Evolutionary conservation across 164 flowering plant species (phyloP).

Genomic region (Kalanchoe fedtschenkoi): DNA sequence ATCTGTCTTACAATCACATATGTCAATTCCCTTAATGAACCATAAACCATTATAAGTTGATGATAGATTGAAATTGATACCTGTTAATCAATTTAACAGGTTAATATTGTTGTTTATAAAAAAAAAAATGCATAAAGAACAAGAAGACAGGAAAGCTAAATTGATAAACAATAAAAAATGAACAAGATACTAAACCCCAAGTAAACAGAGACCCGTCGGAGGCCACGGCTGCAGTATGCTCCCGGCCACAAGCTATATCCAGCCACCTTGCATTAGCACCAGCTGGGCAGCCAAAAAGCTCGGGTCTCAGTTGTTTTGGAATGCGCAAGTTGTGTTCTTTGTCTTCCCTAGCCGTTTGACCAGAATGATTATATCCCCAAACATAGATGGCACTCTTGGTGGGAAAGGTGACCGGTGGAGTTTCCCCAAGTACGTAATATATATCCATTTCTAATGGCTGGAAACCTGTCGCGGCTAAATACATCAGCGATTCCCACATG

Average conservation of each 20-base stretch:
- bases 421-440: slow-evolving; percentile 40
- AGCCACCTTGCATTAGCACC: slow-evolving; percentile 62
- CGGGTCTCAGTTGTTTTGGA: slow-evolving; percentile 70
- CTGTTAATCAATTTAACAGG: no score
- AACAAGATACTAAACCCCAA: slow-evolving; percentile 52
- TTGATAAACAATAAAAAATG: not conserved
- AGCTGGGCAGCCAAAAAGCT: slow-evolving; percentile 71
- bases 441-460: slow-evolving; percentile 34
- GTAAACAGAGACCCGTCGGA: slow-evolving; percentile 90
- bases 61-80: no score
- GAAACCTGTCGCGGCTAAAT: not conserved
- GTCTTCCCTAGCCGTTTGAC: slow-evolving; percentile 82
- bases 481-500: not conserved
- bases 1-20: no score
- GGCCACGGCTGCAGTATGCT: slow-evolving; percentile 82
- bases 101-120: no score
- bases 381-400: slow-evolving; percentile 91
- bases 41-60: no score
- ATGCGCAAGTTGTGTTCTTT: slow-evolving; percentile 61
- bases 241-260: slow-evolving; percentile 89
- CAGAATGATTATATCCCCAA: slow-evolving; percentile 94
- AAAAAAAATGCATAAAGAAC: no score
- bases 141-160: not conserved
- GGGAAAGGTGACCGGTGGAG: slow-evolving; percentile 28
- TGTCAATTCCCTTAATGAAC: no score